Percentiles rank a stretch among this genome's conserved stretches.
These are phyloP conservation scores for Trichosporon ovoides DNA, from an alignment of 1,284 basidiomycete genomes.

Conservation along the genomic window DNA sequence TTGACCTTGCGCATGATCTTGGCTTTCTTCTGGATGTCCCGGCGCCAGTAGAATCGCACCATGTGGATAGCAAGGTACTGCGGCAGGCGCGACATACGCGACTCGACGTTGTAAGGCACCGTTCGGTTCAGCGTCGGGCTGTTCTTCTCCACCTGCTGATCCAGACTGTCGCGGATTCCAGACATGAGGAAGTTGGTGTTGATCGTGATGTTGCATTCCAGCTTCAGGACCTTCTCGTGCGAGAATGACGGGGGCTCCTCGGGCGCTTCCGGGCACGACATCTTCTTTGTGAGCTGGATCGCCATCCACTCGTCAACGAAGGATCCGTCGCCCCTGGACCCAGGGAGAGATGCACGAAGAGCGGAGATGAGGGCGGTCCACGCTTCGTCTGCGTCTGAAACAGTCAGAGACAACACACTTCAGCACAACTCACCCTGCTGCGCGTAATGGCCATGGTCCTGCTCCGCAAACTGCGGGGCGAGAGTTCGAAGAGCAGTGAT, in stretches of 20 bases:
- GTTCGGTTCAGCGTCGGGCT: constrained; percentile 73
- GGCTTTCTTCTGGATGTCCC: constrained; percentile 83
- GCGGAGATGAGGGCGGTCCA: constrained; percentile 79
- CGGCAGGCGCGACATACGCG: constrained; percentile 78
- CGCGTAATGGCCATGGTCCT: constrained; percentile 62
- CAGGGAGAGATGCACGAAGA: constrained; percentile 60
- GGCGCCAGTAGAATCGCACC: constrained; percentile 87
- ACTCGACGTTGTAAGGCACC: constrained; percentile 74
- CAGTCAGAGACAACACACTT: neutral
- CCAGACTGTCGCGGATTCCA: constrained; percentile 77
- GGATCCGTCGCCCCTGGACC: constrained; percentile 44
- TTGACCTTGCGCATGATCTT: constrained; percentile 94
- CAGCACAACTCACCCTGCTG: constrained; percentile 67
- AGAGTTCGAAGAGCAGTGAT: constrained; percentile 66
- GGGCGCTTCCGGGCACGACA: constrained; percentile 72
- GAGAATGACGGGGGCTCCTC: constrained; percentile 66
- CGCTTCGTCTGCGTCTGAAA: constrained; percentile 87
- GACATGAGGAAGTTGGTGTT: constrained; percentile 83
- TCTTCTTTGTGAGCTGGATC: constrained; percentile 73
- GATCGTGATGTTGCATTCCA: constrained; percentile 86
- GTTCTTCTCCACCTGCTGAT: constrained; percentile 79
- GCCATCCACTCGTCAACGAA: constrained; percentile 84
- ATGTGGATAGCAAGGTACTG: constrained; percentile 51
- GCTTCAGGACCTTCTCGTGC: constrained; percentile 73
- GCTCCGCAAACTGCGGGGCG: constrained; percentile 89